Evolutionary conservation across 768 basidiomycete species (phyloP), one percentile per base, ranked within the genome.

Genomic region (Macrolepiota dolichaula): DNA sequence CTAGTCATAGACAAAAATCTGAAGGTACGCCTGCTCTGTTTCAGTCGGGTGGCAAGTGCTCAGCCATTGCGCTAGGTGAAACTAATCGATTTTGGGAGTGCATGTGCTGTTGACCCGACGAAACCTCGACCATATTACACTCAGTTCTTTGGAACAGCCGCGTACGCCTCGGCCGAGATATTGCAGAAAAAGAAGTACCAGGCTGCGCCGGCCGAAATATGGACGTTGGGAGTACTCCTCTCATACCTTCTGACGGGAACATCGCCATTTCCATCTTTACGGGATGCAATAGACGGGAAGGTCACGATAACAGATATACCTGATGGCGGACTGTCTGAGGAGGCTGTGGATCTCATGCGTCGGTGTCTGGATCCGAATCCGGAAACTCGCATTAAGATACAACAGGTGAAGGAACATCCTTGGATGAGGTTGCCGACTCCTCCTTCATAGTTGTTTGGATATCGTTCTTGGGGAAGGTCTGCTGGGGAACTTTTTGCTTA

Each of bases 91-190:
- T 98, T 98, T 71, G 96, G 96, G 51, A 92, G 91, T 65, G 93
- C 94, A 27, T 88, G 89, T 27, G 81, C 90, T 61, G 84, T 84
- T 53, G 85, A 94, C 70, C 85, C 86, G 4, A 69, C 72, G 4
- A 71, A 82, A 58, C 79, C 87, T 2, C 82, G 84, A 11, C 89
- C 91, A 0, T 84, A 80, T 58, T 89, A 94, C 74, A 81, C 80
- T 35, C 80, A 87, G 42, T 97, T 96, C 74, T 97, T 91, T 71
- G 96, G 96, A 25, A 96, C 93, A 57, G 91, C 94, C 6, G 96
- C 95, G 47, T 99, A 98, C 69, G 96, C 96, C 3, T 89, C 96
- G 17, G 90, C 96, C 3, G 96, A 99, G 72, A 92, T 98, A 64
- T 85, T 98, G 49, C 85, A 84, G 32, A 94, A 94, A 72, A 86